Evolutionary conservation across 2,329 filamentous ascomycete genomes (phyloP), one percentile per base, ranked within the genome.

Genomic region (Diaporthe sp.): DNA sequence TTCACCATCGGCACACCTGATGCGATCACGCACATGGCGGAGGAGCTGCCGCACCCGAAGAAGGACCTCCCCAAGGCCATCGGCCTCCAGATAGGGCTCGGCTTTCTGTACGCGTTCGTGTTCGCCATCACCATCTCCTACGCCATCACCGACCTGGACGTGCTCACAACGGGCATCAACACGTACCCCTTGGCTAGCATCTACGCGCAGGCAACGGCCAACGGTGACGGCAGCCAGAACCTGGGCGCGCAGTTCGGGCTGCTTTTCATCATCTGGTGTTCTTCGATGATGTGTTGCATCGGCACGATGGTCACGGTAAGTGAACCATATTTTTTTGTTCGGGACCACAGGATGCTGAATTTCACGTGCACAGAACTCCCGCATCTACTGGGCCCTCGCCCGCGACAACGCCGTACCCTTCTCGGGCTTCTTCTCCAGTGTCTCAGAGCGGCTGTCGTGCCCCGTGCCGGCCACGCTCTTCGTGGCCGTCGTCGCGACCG

Each of bases 1-100:
- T 93, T 92, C 80, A 91, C 90, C 28, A 90, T 94, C 37, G 92
- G 92, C 25, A 92, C 90, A 0, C 90, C 91, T 3, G 92, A 93
- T 81, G 88, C 90, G 73, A 90, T 92, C 25, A 89, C 88, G 12
- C 91, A 93, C 81, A 85, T 92, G 79, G 88, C 90, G 6, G 91
- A 93, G 81, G 90, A 92, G 81, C 88, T 92, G 28, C 90, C 84
- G 0, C 81, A 84, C 22, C 86, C 86, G 10, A 83, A 79, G 71
- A 82, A 80, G 73, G 88, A 90, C 77, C 82, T 90, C 5, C 90
- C 90, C 19, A 87, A 85, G 72, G 86, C 84, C 3, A 89, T 90
- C 37, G 85, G 85, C 25, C 83, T 90, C 5, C 86, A 90, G 75
- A 83, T 90, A 51, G 84, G 85, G 1, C 80, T 87, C 0, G 86